Evolutionary conservation across 352 stramenopile species (phyloP), one percentile per base, ranked within the genome.

Genomic region (Phytophthora lateralis): DNA sequence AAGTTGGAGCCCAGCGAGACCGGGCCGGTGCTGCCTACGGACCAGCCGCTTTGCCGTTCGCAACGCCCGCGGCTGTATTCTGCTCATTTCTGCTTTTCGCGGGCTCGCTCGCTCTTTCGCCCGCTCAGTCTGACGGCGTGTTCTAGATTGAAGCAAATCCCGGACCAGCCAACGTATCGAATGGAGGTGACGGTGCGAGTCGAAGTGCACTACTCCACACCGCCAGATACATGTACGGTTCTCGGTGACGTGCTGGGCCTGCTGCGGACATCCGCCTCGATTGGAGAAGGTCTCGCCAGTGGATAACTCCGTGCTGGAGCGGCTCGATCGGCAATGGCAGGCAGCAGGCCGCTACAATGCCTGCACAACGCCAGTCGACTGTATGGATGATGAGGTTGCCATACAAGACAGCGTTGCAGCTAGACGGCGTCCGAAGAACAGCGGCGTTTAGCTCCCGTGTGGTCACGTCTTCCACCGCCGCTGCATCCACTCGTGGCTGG

Each of bases 401-500:
- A 35, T 38, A 7, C n/a, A 51, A 37, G 15, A 46, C 26, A 11
- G 10, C 8, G 35, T 20, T 26, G 6, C 1, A 3, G 32, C n/a
- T 6, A 57, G n/a, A 30, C 37, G n/a, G 5, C 43, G 20, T 7
- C 8, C 30, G 9, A 52, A 14, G 15, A 41, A 42, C 10, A 50
- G n/a, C 41, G 15, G 27, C 14, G 81, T 85, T 18, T 56, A 74
- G 9, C 69, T 98, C 12, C 85, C 91, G 0, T 98, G 95, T 55
- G 76, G 80, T 20, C 95, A 99, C 71, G 47, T 76, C 26, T 98
- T 97, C 75, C 93, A 98, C 68, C 68, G 72, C 37, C 78, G 83
- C 37, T 98, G 95, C 69, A 81, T 98, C 34, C 55, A 78, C 24
- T 85, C 80, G 29, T 98, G 95, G 93, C 82, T 97, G 15, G 48